These are phyloP conservation scores for Vigna reflexopilosa DNA, from an alignment of 306 rosid species.

Conservation along the genomic window DNA sequence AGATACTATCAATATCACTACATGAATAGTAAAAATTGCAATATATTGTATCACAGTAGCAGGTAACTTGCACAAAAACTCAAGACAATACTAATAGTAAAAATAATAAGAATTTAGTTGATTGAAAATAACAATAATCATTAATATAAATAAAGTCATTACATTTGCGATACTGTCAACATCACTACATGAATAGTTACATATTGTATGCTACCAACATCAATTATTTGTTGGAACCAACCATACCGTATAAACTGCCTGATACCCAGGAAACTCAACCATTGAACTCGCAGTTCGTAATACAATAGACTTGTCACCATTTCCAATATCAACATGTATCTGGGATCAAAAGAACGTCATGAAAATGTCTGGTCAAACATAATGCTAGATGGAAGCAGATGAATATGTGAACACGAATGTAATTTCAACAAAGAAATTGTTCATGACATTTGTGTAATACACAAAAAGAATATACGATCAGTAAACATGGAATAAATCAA, in stretches of 20 bases:
- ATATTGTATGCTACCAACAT: slow-evolving; percentile 10
- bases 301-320: slow-evolving; percentile 63
- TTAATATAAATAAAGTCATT: not conserved
- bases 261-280: slow-evolving; percentile 80
- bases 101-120: slow-evolving; percentile 5
- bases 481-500: too few relatives aligned
- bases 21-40: not conserved
- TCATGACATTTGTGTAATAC: not conserved
- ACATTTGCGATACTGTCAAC: slow-evolving; percentile 21
- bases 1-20: too few relatives aligned
- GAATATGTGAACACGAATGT: slow-evolving; percentile 5
- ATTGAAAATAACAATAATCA: slow-evolving; percentile 10
- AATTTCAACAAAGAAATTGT: slow-evolving; percentile 31
- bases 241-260: slow-evolving; percentile 78
- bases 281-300: slow-evolving; percentile 77
- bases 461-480: too few relatives aligned
- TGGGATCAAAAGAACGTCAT: slow-evolving; percentile 50
- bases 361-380: slow-evolving; percentile 18
- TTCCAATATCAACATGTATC: slow-evolving; percentile 86
- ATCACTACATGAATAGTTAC: slow-evolving; percentile 22
- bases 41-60: slow-evolving; percentile 15
- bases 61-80: slow-evolving; percentile 18
- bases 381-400: slow-evolving; percentile 41
- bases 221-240: slow-evolving; percentile 32
- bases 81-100: slow-evolving; percentile 24